Evolutionary conservation across 371 early-diverging fungal species (phyloP).

Genomic region (Saksenaea oblongispora): DNA sequence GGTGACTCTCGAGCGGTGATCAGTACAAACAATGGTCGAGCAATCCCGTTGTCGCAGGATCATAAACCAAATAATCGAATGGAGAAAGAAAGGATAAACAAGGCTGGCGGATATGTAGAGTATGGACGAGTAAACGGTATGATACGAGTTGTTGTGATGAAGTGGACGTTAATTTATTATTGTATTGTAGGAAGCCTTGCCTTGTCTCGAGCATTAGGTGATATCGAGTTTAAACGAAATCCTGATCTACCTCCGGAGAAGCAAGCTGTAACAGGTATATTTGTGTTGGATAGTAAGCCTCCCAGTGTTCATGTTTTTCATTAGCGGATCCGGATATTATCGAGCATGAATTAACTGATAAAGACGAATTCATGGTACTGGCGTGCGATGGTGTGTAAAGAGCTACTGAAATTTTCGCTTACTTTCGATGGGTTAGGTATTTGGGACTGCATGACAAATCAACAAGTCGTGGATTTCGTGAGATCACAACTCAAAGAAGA

Average conservation of each 20-base stretch:
- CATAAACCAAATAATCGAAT: slow-evolving; percentile 88
- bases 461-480: slow-evolving; percentile 85
- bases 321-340: slow-evolving; percentile 77
- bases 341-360: slow-evolving; percentile 53
- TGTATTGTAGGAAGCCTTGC: slow-evolving; percentile 77
- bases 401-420: not conserved
- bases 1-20: slow-evolving; percentile 95
- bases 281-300: not conserved
- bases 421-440: slow-evolving; percentile 60
- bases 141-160: not conserved
- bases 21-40: slow-evolving; percentile 64
- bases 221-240: slow-evolving; percentile 93
- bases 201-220: slow-evolving; percentile 94
- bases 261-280: slow-evolving; percentile 84
- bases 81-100: slow-evolving; percentile 80
- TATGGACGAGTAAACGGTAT: slow-evolving; percentile 94
- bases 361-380: slow-evolving; percentile 85
- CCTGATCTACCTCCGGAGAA: slow-evolving; percentile 72
- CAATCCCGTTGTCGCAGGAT: slow-evolving; percentile 83
- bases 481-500: slow-evolving; percentile 62
- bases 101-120: slow-evolving; percentile 94
- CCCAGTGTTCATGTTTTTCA: not conserved
- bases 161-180: slow-evolving; percentile 3
- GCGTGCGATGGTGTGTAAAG: slow-evolving; percentile 85
- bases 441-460: slow-evolving; percentile 96